Base-by-base conservation (phyloP, 306 rosid species). In the Sindora glabra region DNA sequence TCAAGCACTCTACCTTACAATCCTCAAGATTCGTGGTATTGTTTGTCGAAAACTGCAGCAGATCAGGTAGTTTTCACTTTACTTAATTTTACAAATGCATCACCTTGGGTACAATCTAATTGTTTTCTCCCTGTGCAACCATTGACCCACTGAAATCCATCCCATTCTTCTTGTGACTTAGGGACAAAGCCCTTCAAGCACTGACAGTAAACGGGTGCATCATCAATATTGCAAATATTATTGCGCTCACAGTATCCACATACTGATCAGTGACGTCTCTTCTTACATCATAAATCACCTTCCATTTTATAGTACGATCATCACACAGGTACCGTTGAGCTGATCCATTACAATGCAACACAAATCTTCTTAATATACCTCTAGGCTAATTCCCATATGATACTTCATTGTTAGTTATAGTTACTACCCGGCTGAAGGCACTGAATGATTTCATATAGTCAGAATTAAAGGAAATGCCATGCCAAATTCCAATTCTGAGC, bases 241-340 rank as follows among this genome's bases (percentile, higher is more conserved):
- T 56, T 18, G 0, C 30, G 41, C 51, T 51, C 73, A 22, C 65
- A 68, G 7, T 3, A 14, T 24, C 18, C 33, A 12, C 77, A 10
- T 65, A 79, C 0, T 11, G 1, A 54, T 79, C 84, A 37, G 77
- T 74, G 0, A n/a, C 34, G 29, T 70, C 79, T 44, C 67, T 76
- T 53, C 71, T 68, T 46, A 14, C 52, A 42, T 53, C 72, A 23
- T 59, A 41, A 11, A 66, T 8, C 2, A 6, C 8, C 22, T 8
- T 21, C 81, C 74, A 76, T 56, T 27, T 11, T 6, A 5, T 3
- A 45, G 1, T 2, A 6, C 56, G 26, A 22, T 41, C 18, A 49
- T 54, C 46, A 73, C 77, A 70, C 4, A 68, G 15, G 18, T 68
- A 58, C 27, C 66, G 48, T 26, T 48, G 11, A 33, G 29, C 23